Evolutionary conservation across 2,329 filamentous ascomycete genomes (phyloP), one percentile per base, ranked within the genome.

Genomic region (Pestalotiopsis sp.): DNA sequence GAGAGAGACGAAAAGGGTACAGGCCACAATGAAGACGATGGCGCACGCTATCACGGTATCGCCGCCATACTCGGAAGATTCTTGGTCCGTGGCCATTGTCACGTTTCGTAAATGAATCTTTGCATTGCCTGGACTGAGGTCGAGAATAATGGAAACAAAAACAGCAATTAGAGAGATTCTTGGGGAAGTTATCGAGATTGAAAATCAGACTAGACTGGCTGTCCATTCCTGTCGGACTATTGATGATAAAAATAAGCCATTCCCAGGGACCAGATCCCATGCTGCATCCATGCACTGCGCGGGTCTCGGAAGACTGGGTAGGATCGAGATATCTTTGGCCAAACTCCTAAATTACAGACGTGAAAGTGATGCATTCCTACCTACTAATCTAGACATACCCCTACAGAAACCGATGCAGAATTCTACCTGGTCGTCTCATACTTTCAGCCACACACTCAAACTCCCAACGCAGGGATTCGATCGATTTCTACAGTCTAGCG

Each of bases 11-110:
- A 70, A 70, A 38, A 63, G 39, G 11, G 70, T 71, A 58, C 70
- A 72, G 7, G 68, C 57, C 14, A 69, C 57, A n/a, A 67, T 67
- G 61, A 70, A 72, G 17, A 72, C 25, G 14, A 68, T 59, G 36
- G 65, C 57, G 59, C 68, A 69, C 45, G 68, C 65, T 61, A 72
- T 72, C 6, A 71, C 67, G 14, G 61, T 61, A 31, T 56, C 63
- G n/a, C 71, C 71, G 17, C 69, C 67, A 57, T 71, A 69, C 17
- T 67, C 71, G 38, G 45, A 52, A 27, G 41, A 36, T 36, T 20
- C 25, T 58, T 58, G 13, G 56, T 58, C 56, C 25, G 20, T 58
- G 56, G 20, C n/a, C 12, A 27, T 27, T 4, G 12, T 25, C 7
- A 52, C 45, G 45, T 52, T 52, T 52, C 45, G 20, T 17, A 4